Conservation (phyloP, 495 filamentous ascomycete species). For the Penicillium simplicissimum region DNA sequence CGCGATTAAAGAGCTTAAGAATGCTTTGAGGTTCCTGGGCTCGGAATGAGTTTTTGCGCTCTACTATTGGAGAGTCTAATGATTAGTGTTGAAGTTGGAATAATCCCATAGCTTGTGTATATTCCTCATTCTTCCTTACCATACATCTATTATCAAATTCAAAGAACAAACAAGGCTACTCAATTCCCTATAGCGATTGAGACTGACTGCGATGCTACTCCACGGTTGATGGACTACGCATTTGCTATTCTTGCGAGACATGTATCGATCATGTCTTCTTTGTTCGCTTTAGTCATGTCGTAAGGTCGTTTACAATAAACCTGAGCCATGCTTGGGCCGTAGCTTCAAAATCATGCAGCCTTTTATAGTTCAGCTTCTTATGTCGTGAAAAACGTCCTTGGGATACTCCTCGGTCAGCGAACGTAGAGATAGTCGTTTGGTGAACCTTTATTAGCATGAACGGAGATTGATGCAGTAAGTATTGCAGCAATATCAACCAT, state of each 20-base stretch:
- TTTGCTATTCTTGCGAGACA: background rate
- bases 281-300: too few species aligned
- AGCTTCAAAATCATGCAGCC: too few species aligned
- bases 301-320: too few species aligned
- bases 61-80: background rate
- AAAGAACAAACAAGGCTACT: background rate
- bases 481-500: too few species aligned
- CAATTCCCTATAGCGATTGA: background rate
- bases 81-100: background rate
- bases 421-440: too few species aligned
- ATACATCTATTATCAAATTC: background rate
- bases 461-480: too few species aligned
- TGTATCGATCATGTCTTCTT: background rate
- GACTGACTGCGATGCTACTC: background rate
- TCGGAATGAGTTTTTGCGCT: slow-evolving; percentile 29
- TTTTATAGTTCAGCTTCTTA: too few species aligned
- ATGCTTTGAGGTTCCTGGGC: slow-evolving; percentile 59
- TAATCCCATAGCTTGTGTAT: slow-evolving; percentile 7
- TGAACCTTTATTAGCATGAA: too few species aligned
- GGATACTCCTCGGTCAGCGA: too few species aligned
- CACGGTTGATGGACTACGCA: background rate
- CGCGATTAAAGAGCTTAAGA: slow-evolving; percentile 79
- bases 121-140: slow-evolving; percentile 4
- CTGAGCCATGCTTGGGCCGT: too few species aligned
- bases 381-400: too few species aligned